Conservation (phyloP, 441 rosid species). For the Pelargonium exstipulatum region DNA sequence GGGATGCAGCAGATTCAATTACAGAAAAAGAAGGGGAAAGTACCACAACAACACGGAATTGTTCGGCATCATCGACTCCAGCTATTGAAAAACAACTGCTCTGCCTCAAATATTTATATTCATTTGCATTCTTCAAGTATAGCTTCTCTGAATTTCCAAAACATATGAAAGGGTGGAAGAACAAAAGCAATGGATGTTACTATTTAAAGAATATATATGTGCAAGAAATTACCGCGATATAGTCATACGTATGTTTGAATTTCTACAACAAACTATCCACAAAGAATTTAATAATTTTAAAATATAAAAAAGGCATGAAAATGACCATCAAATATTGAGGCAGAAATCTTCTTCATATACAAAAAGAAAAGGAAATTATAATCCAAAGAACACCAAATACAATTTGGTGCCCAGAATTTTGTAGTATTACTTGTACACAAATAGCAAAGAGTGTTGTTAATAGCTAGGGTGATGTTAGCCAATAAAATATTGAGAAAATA, state of each 20-base stretch:
- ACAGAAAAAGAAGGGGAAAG: constrained; percentile 11
- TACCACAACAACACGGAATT: constrained; percentile 66
- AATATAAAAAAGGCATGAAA: background rate
- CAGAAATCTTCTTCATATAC: background rate
- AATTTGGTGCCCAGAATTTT: background rate
- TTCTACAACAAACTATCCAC: background rate
- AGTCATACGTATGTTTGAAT: background rate
- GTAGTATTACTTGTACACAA: background rate
- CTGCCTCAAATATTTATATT: constrained; percentile 80
- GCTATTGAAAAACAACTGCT: constrained; percentile 71
- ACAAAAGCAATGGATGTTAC: constrained; percentile 13
- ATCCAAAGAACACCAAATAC: background rate
- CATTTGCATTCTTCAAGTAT: constrained; percentile 65
- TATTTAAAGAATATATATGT: constrained; percentile 11
- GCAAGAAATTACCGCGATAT: background rate
- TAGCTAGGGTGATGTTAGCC: background rate
- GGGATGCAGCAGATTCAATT: constrained; percentile 16
- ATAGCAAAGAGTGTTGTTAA: background rate
- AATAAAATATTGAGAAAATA: background rate
- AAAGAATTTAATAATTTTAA: background rate
- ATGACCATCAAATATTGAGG: background rate
- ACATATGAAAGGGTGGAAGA: constrained; percentile 20
- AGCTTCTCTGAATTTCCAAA: constrained; percentile 60
- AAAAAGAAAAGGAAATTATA: background rate
- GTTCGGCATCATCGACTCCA: constrained; percentile 84